Conservation (phyloP, 495 filamentous ascomycete species). For the Trichoderma reesei region DNA sequence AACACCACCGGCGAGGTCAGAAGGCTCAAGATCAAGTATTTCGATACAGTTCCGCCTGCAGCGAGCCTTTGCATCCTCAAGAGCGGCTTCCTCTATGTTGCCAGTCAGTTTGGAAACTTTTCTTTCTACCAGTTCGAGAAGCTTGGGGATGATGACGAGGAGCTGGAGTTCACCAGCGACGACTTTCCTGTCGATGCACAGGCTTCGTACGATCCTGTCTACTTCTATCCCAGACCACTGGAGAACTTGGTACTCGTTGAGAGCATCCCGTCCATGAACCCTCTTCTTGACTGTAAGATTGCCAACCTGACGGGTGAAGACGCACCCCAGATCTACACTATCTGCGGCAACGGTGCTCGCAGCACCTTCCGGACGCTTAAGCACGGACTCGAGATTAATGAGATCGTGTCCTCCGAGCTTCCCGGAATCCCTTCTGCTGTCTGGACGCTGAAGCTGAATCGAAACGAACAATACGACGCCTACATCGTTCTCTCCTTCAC, state of each 20-base stretch:
- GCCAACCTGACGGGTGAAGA: conserved; percentile 84
- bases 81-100: conserved; percentile 90
- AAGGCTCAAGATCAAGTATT: conserved; percentile 89
- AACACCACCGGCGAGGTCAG: conserved; percentile 71
- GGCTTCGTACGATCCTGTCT: conserved; percentile 60
- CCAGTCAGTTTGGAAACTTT: conserved; percentile 85
- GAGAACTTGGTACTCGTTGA: conserved; percentile 81
- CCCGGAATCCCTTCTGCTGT: conserved; percentile 78
- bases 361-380: conserved; percentile 86
- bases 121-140: conserved; percentile 97
- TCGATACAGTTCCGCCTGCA: conserved; percentile 87
- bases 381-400: conserved; percentile 84
- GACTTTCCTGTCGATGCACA: conserved; percentile 64
- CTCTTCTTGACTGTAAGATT: conserved; percentile 81
- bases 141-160: conserved; percentile 91
- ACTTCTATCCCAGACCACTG: conserved; percentile 69
- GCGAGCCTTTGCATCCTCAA: conserved; percentile 83
- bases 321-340: conserved; percentile 89
- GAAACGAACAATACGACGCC: conserved; percentile 72
- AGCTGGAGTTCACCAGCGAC: conserved; percentile 76
- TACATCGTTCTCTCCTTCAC: conserved; percentile 61
- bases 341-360: conserved; percentile 78
- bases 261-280: conserved; percentile 81
- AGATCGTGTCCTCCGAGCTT: conserved; percentile 87
- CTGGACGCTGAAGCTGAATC: conserved; percentile 89